phyloP scores from a whole-genome alignment of 176 grass and related monocot species.

The Thalia dealbata region DNA sequence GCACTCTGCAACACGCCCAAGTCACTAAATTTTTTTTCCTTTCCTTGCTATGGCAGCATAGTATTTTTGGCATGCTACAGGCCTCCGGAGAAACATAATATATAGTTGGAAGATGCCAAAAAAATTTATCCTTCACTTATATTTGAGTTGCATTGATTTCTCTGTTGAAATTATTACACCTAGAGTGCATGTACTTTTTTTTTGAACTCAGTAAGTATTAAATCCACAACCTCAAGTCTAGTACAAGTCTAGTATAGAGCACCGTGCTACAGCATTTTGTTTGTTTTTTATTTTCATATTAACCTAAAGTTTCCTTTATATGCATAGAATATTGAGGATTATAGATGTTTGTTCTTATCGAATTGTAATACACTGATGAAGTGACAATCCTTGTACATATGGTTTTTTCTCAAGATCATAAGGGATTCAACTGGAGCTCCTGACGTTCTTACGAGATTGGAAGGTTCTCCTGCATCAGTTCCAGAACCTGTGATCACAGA shows the following conservation, averaged over 20 bases:
- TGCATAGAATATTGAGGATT: background rate
- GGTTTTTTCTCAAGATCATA: slow-evolving; percentile 49
- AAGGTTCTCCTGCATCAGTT: slow-evolving; percentile 31
- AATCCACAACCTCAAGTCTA: too few relatives aligned
- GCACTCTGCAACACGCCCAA: slow-evolving; percentile 8
- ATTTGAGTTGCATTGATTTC: background rate
- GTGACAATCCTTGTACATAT: slow-evolving; percentile 2
- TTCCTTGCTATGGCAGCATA: background rate
- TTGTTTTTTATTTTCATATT: background rate
- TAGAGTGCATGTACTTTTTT: background rate
- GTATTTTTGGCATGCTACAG: background rate
- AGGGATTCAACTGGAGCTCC: slow-evolving; percentile 81
- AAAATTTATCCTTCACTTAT: background rate
- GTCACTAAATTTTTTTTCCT: background rate
- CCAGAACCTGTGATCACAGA: slow-evolving; percentile 57
- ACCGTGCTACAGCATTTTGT: too few relatives aligned
- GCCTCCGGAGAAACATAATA: background rate
- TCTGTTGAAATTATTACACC: background rate
- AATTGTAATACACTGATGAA: background rate
- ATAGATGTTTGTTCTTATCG: background rate
- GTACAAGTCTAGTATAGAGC: too few relatives aligned
- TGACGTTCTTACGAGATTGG: slow-evolving; percentile 79
- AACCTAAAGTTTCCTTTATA: background rate
- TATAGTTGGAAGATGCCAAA: background rate
- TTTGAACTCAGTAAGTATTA: too few relatives aligned